A percentile compares a stretch with the other conserved stretches of the same genome.
Evolutionary conservation across 306 rosid species (phyloP).

Genomic region (Quercus berberidifolia): DNA sequence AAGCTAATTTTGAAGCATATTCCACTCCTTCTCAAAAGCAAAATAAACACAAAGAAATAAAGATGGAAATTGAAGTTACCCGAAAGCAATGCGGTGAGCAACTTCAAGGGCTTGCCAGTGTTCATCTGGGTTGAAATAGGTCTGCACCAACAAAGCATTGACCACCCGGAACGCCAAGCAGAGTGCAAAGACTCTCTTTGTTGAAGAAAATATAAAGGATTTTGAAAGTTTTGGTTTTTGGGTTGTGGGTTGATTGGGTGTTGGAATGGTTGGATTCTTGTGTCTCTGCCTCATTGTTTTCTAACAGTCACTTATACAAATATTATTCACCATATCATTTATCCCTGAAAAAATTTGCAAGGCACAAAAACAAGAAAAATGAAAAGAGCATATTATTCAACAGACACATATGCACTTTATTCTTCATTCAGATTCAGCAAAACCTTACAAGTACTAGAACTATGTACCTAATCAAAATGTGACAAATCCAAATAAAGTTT

Average conservation of each 20-base stretch:
- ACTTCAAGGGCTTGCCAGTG: conserved; percentile 97
- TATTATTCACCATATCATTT: too few relatives aligned
- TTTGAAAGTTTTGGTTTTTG: conserved; percentile 12
- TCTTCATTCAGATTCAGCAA: too few relatives aligned
- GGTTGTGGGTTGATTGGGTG: not conserved
- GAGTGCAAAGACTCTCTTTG: conserved; percentile 35
- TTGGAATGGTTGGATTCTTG: conserved; percentile 11
- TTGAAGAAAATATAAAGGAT: conserved; percentile 13
- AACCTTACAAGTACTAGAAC: too few relatives aligned
- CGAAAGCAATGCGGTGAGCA: conserved; percentile 80
- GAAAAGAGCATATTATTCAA: too few relatives aligned
- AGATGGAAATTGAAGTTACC: conserved; percentile 31
- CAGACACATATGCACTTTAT: too few relatives aligned
- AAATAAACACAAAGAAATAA: not conserved
- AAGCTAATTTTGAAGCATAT: not conserved
- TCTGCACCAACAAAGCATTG: conserved; percentile 74
- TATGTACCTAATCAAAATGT: too few relatives aligned
- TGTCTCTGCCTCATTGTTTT: conserved; percentile 55
- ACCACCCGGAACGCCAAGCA: conserved; percentile 71
- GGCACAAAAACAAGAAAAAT: too few relatives aligned
- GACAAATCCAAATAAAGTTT: too few relatives aligned
- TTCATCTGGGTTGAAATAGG: conserved; percentile 93
- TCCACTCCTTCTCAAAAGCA: not conserved
- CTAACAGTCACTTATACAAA: not conserved
- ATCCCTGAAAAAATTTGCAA: too few relatives aligned